Conservation (phyloP, 768 basidiomycete genomes). For the Sarcodon aspratus region DNA sequence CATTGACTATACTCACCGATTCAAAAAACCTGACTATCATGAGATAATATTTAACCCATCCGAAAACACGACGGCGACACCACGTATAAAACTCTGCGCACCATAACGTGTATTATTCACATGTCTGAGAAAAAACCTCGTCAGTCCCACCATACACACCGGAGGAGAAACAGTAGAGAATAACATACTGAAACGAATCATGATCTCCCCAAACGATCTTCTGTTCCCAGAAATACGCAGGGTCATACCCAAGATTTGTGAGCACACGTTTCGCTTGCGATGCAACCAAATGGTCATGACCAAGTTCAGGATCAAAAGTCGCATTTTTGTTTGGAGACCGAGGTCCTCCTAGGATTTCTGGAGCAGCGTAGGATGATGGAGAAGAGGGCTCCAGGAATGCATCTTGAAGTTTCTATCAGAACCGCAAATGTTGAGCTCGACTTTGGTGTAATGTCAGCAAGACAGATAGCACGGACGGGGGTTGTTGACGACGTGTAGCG, state of each 20-base stretch:
- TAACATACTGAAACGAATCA: constrained; percentile 62
- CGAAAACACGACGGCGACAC: too few species aligned
- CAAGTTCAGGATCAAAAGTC: background rate
- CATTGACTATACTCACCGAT: background rate
- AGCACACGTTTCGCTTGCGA: constrained; percentile 33
- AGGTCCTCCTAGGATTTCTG: constrained; percentile 45
- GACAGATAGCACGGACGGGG: too few species aligned
- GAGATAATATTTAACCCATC: too few species aligned
- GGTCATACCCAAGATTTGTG: constrained; percentile 41
- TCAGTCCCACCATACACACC: background rate
- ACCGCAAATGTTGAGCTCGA: too few species aligned
- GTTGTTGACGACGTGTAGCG: too few species aligned
- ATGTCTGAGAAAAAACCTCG: constrained; percentile 32
- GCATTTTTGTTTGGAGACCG: constrained; percentile 39
- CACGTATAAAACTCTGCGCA: constrained; percentile 18
- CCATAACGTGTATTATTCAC: constrained; percentile 72
- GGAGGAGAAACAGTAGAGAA: background rate
- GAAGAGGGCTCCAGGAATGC: constrained; percentile 53
- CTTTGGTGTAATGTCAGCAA: too few species aligned
- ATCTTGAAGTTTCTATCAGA: constrained; percentile 40
- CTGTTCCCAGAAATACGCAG: constrained; percentile 67
- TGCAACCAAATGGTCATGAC: background rate
- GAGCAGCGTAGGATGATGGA: constrained; percentile 54
- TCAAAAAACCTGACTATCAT: background rate
- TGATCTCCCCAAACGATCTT: constrained; percentile 72